phyloP scores from a whole-genome alignment of 2,329 filamentous ascomycete species.

The Pezicula radicicola region DNA sequence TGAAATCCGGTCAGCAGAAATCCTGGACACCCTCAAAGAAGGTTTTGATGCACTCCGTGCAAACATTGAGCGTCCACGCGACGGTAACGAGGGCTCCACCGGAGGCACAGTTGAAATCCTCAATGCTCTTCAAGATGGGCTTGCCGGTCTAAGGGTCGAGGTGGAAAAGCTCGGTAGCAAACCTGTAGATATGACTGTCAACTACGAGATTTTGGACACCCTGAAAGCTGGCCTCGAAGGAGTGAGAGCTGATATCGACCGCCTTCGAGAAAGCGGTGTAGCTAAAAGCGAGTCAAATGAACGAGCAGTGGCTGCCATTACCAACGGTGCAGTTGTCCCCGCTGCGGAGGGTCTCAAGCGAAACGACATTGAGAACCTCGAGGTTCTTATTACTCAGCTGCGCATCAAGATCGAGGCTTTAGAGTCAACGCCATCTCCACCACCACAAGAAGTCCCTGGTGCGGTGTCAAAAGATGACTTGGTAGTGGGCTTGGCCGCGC shows the following conservation, averaged over 20 bases:
- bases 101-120: slow-evolving; percentile 80
- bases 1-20: slow-evolving; percentile 18
- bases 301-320: slow-evolving; percentile 47
- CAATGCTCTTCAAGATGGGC: slow-evolving; percentile 84
- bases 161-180: slow-evolving; percentile 78
- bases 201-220: slow-evolving; percentile 85
- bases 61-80: slow-evolving; percentile 59
- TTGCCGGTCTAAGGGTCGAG: slow-evolving; percentile 72
- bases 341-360: slow-evolving; percentile 54
- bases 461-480: slow-evolving; percentile 52
- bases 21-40: slow-evolving; percentile 43
- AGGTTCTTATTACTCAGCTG: slow-evolving; percentile 77
- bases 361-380: slow-evolving; percentile 81
- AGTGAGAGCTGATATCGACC: slow-evolving; percentile 75
- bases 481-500: slow-evolving; percentile 47
- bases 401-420: slow-evolving; percentile 81
- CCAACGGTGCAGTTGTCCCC: slow-evolving; percentile 48
- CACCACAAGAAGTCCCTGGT: slow-evolving; percentile 36
- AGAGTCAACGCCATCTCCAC: slow-evolving; percentile 50
- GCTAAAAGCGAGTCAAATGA: slow-evolving; percentile 29
- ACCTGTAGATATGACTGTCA: slow-evolving; percentile 70
- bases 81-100: slow-evolving; percentile 17
- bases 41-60: slow-evolving; percentile 73
- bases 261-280: slow-evolving; percentile 58
- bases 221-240: slow-evolving; percentile 77